Base-by-base conservation (phyloP, 306 rosid genomes). In the Clitoria ternatea region DNA sequence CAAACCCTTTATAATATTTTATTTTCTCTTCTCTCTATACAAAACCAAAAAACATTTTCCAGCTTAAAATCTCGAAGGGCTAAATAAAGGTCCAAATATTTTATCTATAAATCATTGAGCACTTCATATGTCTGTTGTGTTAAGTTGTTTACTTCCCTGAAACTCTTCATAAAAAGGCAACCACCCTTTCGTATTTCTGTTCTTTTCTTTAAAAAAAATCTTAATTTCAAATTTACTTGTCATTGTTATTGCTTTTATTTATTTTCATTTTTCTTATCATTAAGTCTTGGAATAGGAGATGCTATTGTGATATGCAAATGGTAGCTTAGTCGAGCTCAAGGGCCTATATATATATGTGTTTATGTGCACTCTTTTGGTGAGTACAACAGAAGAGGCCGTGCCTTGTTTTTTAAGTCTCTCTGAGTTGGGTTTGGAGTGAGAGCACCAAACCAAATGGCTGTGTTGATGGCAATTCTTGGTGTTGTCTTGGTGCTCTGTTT, bases 391-490 rank as follows among this genome's bases (percentile, higher is more conserved):
- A 79, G 80, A 82, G 56, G 49, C 54, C 75, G 53, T 50, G 32
- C 61, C 85, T 70, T 77, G 37, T 71, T 6, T 69, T 77, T 45
- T 0, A 72, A 67, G 67, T 69, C 77, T 63, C 47, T 22, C 18
- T 75, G 19, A 37, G 57, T 78, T 80, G 60, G 37, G 84, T 81
- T 69, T 48, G 29, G 64, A 74, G 72, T 84, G 14, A 40, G 70
- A 75, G 83, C 82, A 77, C 43, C 85, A 90, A n/a, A n/a, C n/a
- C n/a, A n/a, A n/a, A 91, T 95, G 99, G 97, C 87, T 19, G 50
- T 89, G 8, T 75, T 85, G 9, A 64, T 86, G 39, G 81, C 72
- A 43, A 65, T 84, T 29, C 19, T 85, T 29, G 77, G 67, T 60
- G 60, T 82, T 5, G 24, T 88, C 66, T 70, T 81, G 48, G 78